Evolutionary conservation across 2,329 filamentous ascomycete genomes (phyloP), one percentile per base, ranked within the genome.

Genomic region (Aspergillus sp.): DNA sequence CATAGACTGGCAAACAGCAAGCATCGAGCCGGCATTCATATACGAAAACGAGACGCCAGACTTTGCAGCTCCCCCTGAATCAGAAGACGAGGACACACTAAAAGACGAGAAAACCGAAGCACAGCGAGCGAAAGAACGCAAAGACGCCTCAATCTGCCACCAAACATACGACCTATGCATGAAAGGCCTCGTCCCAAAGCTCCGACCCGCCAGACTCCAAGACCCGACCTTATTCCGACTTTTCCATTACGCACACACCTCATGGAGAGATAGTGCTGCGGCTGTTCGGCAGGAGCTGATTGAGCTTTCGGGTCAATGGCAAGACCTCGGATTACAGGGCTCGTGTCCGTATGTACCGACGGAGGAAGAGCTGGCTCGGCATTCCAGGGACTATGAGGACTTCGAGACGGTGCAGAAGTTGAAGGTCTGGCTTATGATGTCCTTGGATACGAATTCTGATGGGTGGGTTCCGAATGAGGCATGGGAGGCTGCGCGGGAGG

Each of bases 1-100:
- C 0, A 71, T 76, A 52, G 73, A 76, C 52, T 76, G 70, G 73
- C 70, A 65, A 57, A 65, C 66, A 50, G 56, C 73, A 22, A 68
- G 65, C 39, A 65, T 74, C 20, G 65, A 74, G 46, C 73, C 5
- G 63, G 67, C 69, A 2, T 75, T 75, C 47, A 64, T 67, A 7
- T 72, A 73, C 49, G 61, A 67, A 3, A 66, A 70, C n/a, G 60
- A 67, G 42, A 61, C 61, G 0, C 68, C 69, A 16, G 69, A 73
- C 62, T 75, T 75, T 57, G 68, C 67, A 52, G 52, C 61, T 50
- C 58, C 4, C 66, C 63, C 3, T 18, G 31, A 45, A 2, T 18
- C 46, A 6, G 68, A 64, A n/a, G 55, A 59, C 18, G 63, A 65
- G 45, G 62, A 58, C 14, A 61, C 61, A 47, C 59, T 53, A 45